Evolutionary conservation across 139 green algal species (phyloP), one percentile per base, ranked within the genome.

Genomic region (Pseudopediastrum boryanum): DNA sequence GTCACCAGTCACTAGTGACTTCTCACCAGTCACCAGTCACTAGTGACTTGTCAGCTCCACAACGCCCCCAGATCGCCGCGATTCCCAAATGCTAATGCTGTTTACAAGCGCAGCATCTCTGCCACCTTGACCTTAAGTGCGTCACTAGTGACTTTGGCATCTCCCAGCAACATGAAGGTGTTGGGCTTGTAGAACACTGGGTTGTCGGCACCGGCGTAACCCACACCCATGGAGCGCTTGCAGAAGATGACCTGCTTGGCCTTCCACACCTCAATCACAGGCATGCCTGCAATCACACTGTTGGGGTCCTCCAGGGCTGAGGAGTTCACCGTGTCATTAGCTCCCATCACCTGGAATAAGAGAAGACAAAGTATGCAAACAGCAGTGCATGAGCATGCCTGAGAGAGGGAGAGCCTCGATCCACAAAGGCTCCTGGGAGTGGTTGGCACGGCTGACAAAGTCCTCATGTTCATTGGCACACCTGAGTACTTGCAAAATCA

Each of bases 161-260:
- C 91, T 31, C 92, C 93, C 65, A 97, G 85, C n/a, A 97, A 83
- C 93, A 97, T 96, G 7, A 44, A 36, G 1, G 90, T 95, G 85
- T 96, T 96, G 23, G 84, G 61, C 79, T 94, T 93, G 74, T 89
- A 93, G 78, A 95, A 95, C 0, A 73, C 83, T 6, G 92, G 92
- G 88, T 98, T 98, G 78, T 98, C 92, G 10, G 93, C 89, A 33
- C 90, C 94, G 6, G 94, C 94, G 81, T 97, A 97, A 31, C 94
- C 94, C 9, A 79, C 75, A 23, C 85, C 94, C 90, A 98, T 92
- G 44, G 85, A 91, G 62, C 94, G 89, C 93, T 98, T 98, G 83
- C 94, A 91, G 27, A 98, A 91, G 51, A 98, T 88, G 13, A 80
- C 65, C 85, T 91, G 87, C 90, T 96, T 96, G 62, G 86, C 69